These are phyloP conservation scores for Plasmodium vinckei DNA, from an alignment of 169 alveolate species.

Conservation along the genomic window DNA sequence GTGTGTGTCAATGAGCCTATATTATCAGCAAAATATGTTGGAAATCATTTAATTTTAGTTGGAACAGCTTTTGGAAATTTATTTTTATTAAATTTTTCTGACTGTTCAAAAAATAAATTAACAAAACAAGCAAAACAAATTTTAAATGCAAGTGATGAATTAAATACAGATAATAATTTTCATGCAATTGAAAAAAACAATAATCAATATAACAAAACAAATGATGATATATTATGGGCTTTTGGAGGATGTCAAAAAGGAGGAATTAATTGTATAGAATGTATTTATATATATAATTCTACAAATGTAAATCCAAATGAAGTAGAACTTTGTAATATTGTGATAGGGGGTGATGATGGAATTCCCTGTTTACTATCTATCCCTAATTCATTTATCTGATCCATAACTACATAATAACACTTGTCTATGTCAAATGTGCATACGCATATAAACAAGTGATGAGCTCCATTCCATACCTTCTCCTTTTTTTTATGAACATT, in stretches of 20 bases:
- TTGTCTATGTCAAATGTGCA: too few relatives aligned
- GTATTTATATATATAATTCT: conserved; percentile 59
- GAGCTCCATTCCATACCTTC: too few relatives aligned
- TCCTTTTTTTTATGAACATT: too few relatives aligned
- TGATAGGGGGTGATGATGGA: conserved; percentile 76
- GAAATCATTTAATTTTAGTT: conserved; percentile 64
- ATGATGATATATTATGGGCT: conserved; percentile 70
- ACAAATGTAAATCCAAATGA: conserved; percentile 40
- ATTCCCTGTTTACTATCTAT: conserved; percentile 47
- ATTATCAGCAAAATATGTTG: conserved; percentile 69
- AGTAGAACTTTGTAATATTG: conserved; percentile 49
- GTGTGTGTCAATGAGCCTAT: conserved; percentile 67
- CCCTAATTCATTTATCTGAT: conserved; percentile 42
- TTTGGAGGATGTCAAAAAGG: conserved; percentile 74
- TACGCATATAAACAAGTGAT: too few relatives aligned
- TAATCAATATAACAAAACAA: conserved; percentile 13
- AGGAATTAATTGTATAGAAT: conserved; percentile 74
- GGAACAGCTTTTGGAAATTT: conserved; percentile 77
- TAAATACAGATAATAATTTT: neutral
- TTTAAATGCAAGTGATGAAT: conserved; percentile 10
- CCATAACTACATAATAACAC: too few relatives aligned
- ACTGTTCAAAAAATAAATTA: conserved; percentile 45
- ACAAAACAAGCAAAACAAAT: conserved; percentile 20
- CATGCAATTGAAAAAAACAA: neutral
- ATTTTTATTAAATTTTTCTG: conserved; percentile 72